Evolutionary conservation across 768 basidiomycete species (phyloP), one percentile per base, ranked within the genome.

Genomic region (Saitozyma podzolica): DNA sequence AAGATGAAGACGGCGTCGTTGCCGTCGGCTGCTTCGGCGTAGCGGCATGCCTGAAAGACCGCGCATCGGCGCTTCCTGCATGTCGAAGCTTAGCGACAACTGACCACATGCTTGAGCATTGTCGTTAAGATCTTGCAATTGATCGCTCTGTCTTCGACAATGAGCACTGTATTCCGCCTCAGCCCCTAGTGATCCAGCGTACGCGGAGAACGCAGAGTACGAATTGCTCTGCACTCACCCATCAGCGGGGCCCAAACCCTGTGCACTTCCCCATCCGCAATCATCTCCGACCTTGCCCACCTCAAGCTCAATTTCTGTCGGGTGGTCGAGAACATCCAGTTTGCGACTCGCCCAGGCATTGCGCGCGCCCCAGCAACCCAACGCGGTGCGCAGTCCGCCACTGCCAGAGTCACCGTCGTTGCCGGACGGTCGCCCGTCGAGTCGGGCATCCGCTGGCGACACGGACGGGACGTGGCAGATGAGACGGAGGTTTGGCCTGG

Each of bases 111-210:
- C 52, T 49, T 56, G 59, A 48, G 57, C 70, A 74, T 73, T 9
- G 65, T 68, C 10, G 64, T 68, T 54, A 74, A 48, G 40, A 76
- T 72, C 56, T 61, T 62, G 17, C 74, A 53, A 57, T 74, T 74
- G 40, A 77, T 63, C 9, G 69, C 56, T 45, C 77, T 77, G 52
- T 78, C 77, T 59, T 78, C 77, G 1, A 77, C 77, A 1, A 78
- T 72, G 16, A 78, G 65, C 2, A 78, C 75, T n/a, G n/a, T n/a
- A n/a, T n/a, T n/a, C n/a, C n/a, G n/a, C n/a, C n/a, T n/a, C n/a
- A n/a, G n/a, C n/a, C n/a, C n/a, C n/a, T n/a, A n/a, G n/a, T n/a
- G n/a, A n/a, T n/a, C n/a, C n/a, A n/a, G n/a, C n/a, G n/a, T n/a
- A n/a, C n/a, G n/a, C n/a, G n/a, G n/a, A n/a, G n/a, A n/a, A n/a